These are phyloP conservation scores for Aspergillus indologenus DNA, from an alignment of 495 filamentous ascomycete genomes.

Conservation along the genomic window DNA sequence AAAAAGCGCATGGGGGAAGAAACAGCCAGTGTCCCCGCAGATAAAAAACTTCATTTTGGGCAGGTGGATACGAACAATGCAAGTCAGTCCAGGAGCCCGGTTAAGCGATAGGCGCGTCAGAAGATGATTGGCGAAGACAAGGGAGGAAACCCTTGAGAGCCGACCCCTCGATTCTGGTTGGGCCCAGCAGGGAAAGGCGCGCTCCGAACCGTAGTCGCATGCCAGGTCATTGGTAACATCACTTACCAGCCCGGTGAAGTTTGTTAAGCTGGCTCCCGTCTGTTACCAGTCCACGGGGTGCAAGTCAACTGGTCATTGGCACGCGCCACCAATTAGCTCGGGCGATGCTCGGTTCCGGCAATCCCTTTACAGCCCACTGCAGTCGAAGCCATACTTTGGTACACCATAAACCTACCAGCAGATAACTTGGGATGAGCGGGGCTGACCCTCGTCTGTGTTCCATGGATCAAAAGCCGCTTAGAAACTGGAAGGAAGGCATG, in stretches of 20 bases:
- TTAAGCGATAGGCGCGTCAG: constrained; percentile 21
- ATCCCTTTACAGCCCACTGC: constrained; percentile 2
- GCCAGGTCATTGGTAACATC: constrained; percentile 13
- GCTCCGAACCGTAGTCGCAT: constrained; percentile 27
- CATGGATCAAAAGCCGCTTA: constrained; percentile 17
- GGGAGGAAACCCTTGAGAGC: constrained; percentile 5
- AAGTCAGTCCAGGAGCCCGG: constrained; percentile 8
- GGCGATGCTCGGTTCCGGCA: constrained; percentile 22
- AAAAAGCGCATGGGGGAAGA: too few species aligned
- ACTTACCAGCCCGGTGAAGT: constrained; percentile 3
- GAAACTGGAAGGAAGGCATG: constrained; percentile 12
- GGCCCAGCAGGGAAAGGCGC: constrained; percentile 24
- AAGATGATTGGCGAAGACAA: constrained; percentile 7
- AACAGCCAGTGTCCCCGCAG: constrained; percentile 18
- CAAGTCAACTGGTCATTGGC: neutral
- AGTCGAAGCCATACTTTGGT: neutral
- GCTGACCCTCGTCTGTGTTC: constrained; percentile 10
- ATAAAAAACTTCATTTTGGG: neutral
- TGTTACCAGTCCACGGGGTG: neutral
- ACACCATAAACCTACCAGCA: neutral
- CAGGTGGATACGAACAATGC: constrained; percentile 3
- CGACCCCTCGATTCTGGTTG: constrained; percentile 14
- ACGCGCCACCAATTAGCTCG: constrained; percentile 8
- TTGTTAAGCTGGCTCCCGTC: neutral
- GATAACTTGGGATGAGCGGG: constrained; percentile 11